Evolutionary conservation across 352 stramenopile genomes (phyloP).

Genomic region (Phytophthora citricola): DNA sequence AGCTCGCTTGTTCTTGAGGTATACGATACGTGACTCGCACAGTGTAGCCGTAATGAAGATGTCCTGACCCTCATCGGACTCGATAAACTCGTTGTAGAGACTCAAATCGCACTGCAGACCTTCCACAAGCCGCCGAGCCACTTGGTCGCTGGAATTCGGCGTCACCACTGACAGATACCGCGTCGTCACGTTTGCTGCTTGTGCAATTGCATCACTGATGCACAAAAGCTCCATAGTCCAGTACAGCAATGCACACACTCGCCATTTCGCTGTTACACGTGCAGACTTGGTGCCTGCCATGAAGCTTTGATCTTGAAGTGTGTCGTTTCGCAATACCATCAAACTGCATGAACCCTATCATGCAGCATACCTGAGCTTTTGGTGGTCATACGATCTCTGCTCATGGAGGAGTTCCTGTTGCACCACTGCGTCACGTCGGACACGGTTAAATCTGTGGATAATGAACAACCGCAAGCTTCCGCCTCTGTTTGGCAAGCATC

Average conservation of each 20-base stretch:
- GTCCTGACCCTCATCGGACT: conserved; percentile 62
- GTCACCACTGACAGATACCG: conserved; percentile 4
- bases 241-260: background rate
- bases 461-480: conserved; percentile 2
- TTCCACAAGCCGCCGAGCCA: conserved; percentile 36
- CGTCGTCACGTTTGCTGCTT: conserved; percentile 19
- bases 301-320: conserved; percentile 7
- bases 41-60: conserved; percentile 78
- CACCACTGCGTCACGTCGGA: conserved; percentile 75
- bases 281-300: conserved; percentile 4
- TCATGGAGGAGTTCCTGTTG: conserved; percentile 72
- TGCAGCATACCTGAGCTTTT: conserved; percentile 13
- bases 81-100: conserved; percentile 61
- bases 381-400: conserved; percentile 11
- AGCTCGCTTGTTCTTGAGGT: conserved; percentile 64
- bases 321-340: conserved; percentile 28
- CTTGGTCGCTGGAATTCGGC: conserved; percentile 11
- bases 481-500: conserved; percentile 36
- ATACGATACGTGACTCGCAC: conserved; percentile 81
- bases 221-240: background rate
- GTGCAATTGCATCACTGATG: background rate
- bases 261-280: background rate
- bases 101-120: conserved; percentile 53
- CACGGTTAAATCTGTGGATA: conserved; percentile 15
- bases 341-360: conserved; percentile 12